A percentile compares a stretch with the other conserved stretches of the same genome.
phyloP scores from a whole-genome alignment of 805 yeast species.

The Teunomyces pallodes region DNA sequence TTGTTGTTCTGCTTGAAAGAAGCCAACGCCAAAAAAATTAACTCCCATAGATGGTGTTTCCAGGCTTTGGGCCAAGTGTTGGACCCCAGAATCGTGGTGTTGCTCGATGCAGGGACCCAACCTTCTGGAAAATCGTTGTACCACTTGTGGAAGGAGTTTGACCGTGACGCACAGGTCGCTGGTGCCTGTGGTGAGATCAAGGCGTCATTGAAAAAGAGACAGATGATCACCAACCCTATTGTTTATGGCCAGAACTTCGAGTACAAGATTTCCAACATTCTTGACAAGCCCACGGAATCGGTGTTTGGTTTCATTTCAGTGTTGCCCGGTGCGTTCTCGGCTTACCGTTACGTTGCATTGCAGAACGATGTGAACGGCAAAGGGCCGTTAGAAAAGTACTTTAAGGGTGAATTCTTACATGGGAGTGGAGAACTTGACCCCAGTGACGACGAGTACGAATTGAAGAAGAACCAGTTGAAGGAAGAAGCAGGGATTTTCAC shows the following conservation, averaged over 20 bases:
- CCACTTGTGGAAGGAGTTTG: constrained; percentile 63
- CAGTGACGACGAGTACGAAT: constrained; percentile 47
- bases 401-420: constrained; percentile 61
- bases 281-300: constrained; percentile 66
- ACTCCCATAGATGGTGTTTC: constrained; percentile 69
- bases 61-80: constrained; percentile 59
- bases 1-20: constrained; percentile 61
- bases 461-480: constrained; percentile 34
- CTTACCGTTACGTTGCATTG: constrained; percentile 58
- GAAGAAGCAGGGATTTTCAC: constrained; percentile 57
- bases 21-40: constrained; percentile 60
- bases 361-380: constrained; percentile 51
- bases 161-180: constrained; percentile 56
- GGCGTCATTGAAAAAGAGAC: constrained; percentile 49
- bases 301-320: constrained; percentile 64
- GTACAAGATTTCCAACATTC: constrained; percentile 63
- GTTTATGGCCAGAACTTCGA: constrained; percentile 68
- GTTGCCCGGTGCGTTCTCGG: constrained; percentile 68
- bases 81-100: constrained; percentile 54
- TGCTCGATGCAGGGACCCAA: constrained; percentile 65
- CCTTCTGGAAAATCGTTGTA: constrained; percentile 57
- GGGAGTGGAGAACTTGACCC: constrained; percentile 59
- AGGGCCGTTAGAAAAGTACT: constrained; percentile 64
- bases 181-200: constrained; percentile 75
- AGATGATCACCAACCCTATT: constrained; percentile 54